Conservation (phyloP, 164 flowering plant species). For the Macadamia tetraphylla region DNA sequence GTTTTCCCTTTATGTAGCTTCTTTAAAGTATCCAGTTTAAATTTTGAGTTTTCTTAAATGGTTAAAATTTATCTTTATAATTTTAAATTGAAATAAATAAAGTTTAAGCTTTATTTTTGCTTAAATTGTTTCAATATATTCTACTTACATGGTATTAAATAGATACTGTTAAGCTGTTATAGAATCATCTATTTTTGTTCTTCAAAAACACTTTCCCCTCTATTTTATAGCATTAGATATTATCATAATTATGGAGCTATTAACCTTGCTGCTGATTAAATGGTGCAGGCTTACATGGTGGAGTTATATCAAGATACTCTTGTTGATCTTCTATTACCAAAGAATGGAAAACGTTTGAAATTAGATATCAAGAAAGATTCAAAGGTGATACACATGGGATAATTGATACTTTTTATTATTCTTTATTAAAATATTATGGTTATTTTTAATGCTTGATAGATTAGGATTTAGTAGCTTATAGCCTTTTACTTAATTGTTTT, state of each 20-base stretch:
- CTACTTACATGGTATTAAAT: neutral
- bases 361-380: slow-evolving; percentile 93
- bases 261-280: slow-evolving; percentile 2
- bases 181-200: too few species aligned
- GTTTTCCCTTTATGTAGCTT: too few species aligned
- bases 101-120: too few species aligned
- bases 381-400: slow-evolving; percentile 47
- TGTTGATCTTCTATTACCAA: slow-evolving; percentile 82
- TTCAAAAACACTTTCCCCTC: too few species aligned
- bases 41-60: too few species aligned
- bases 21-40: too few species aligned
- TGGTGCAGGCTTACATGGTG: slow-evolving; percentile 81
- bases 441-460: neutral
- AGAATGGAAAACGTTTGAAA: slow-evolving; percentile 55
- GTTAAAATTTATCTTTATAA: too few species aligned
- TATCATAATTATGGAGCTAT: too few species aligned
- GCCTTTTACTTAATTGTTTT: neutral
- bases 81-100: too few species aligned
- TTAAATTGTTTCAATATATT: too few species aligned
- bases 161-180: too few species aligned
- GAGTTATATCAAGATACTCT: slow-evolving; percentile 95
- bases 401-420: neutral
- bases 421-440: neutral
- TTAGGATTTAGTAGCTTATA: neutral
- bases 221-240: too few species aligned